Base-by-base conservation (phyloP, 495 filamentous ascomycete species). In the Pyronema omphalodes region DNA sequence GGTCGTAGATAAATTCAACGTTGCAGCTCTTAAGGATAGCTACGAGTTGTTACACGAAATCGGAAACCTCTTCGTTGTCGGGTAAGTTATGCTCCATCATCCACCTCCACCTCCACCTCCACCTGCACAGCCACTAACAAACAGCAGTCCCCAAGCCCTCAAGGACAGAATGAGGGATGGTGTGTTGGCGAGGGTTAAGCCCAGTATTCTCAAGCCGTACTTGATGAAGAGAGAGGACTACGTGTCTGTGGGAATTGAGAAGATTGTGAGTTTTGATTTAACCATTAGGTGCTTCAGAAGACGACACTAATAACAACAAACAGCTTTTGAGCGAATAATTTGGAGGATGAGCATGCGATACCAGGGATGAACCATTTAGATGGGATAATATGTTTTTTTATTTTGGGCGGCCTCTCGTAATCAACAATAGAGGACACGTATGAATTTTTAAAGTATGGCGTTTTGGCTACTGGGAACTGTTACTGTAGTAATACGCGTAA, bases 11-110 rank as follows among this genome's bases (percentile, higher is more conserved):
- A 81, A 79, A 44, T 93, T 86, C 82, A 77, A 81, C 17, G 73
- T 89, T 12, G 67, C 69, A 58, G 82, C 84, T 40, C 75, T 86
- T 34, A 77, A 79, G 59, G 73, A 72, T 41, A 74, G 74, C 58
- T 77, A 94, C 60, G 89, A 96, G 70, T 73, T 93, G 40, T 66
- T 96, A 53, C 78, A 84, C 36, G 93, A 96, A 70, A 86, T 99
- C 55, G 89, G 86, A n/a, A 94, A 86, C 67, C 68, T 99, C 45
- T 99, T 96, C 64, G 91, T 96, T 40, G 86, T 96, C 68, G 85
- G 86, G 61, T 62, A 46, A 17, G 50, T 23, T 3, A 37, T 29
- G 23, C 23, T 1, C 5, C 5, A 29, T 29, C 23, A 29, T 29
- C 23, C 23, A 29, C 23, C 23, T 29, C 23, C 23, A 29, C 23